These are phyloP conservation scores for Xylaria flabelliformis DNA, from an alignment of 495 filamentous ascomycete species.

Conservation along the genomic window DNA sequence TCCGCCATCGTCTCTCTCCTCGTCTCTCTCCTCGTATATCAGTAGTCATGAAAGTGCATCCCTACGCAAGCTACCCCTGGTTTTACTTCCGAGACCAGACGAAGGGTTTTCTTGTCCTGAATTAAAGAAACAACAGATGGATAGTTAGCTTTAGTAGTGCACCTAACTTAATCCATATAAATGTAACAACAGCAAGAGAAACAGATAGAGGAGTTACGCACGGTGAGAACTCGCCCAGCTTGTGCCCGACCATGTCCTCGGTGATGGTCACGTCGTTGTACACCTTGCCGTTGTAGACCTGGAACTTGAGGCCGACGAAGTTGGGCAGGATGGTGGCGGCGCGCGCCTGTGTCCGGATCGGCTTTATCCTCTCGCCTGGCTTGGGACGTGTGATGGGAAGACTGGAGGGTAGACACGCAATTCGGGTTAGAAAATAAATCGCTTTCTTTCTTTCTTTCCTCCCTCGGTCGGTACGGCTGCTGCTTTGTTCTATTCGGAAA, in stretches of 20 bases:
- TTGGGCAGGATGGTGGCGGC: slow-evolving; percentile 93
- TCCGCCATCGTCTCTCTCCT: too few species aligned
- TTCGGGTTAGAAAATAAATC: too few species aligned
- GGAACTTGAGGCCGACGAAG: slow-evolving; percentile 92
- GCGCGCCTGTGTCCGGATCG: slow-evolving; percentile 88
- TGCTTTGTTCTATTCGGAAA: background rate
- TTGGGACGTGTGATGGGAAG: slow-evolving; percentile 68
- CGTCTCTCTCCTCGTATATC: background rate
- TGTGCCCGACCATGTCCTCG: slow-evolving; percentile 98
- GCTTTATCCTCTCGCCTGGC: slow-evolving; percentile 66
- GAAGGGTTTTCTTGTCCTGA: slow-evolving; percentile 87
- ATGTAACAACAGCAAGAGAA: background rate
- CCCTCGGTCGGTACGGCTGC: slow-evolving; percentile 23
- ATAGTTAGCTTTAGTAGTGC: slow-evolving; percentile 13
- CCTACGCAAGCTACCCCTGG: slow-evolving; percentile 56
- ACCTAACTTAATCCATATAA: background rate
- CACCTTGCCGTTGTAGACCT: slow-evolving; percentile 93
- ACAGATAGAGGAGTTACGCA: slow-evolving; percentile 63
- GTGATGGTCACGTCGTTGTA: slow-evolving; percentile 89
- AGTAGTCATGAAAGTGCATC: background rate
- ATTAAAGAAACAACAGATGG: background rate
- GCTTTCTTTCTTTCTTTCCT: too few species aligned
- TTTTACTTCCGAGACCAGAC: slow-evolving; percentile 74
- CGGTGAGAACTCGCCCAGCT: slow-evolving; percentile 93
- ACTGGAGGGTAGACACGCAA: slow-evolving; percentile 41